Conservation (phyloP, 306 rosid genomes). For the Acacia confusa region DNA sequence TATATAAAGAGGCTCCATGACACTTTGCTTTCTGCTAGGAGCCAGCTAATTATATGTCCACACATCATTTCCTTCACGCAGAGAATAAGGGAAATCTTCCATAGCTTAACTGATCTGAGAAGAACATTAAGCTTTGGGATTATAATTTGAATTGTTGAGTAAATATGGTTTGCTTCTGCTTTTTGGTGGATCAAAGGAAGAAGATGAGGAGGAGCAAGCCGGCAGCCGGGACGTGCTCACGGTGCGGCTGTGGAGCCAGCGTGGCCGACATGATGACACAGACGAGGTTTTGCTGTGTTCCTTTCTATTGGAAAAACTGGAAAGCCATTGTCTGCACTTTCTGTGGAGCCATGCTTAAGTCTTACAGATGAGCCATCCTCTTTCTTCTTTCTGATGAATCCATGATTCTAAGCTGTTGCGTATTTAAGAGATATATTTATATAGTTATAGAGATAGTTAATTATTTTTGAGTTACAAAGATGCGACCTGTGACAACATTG, state of each 20-base stretch:
- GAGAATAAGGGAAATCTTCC: neutral
- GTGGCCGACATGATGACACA: slow-evolving; percentile 72
- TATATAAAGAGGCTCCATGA: neutral
- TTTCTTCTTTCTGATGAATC: neutral
- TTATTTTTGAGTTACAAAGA: neutral
- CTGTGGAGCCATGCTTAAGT: slow-evolving; percentile 83
- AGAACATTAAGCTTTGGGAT: neutral
- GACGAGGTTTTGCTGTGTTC: slow-evolving; percentile 65
- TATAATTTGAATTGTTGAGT: neutral
- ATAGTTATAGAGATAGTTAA: neutral
- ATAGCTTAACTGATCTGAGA: neutral
- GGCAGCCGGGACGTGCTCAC: slow-evolving; percentile 72
- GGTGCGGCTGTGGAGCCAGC: slow-evolving; percentile 77
- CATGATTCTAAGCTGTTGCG: neutral
- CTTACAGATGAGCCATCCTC: slow-evolving; percentile 48
- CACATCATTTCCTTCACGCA: neutral
- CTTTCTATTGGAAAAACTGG: slow-evolving; percentile 64
- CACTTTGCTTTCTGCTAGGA: neutral
- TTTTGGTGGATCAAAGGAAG: slow-evolving; percentile 64
- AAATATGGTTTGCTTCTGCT: slow-evolving; percentile 75
- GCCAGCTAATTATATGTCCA: neutral
- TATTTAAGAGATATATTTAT: too few relatives aligned
- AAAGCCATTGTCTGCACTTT: slow-evolving; percentile 73
- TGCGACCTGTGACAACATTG: neutral
- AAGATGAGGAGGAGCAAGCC: slow-evolving; percentile 67